Evolutionary conservation across 768 basidiomycete species (phyloP), one percentile per base, ranked within the genome.

Genomic region (Dictyophora rubrovolvata): DNA sequence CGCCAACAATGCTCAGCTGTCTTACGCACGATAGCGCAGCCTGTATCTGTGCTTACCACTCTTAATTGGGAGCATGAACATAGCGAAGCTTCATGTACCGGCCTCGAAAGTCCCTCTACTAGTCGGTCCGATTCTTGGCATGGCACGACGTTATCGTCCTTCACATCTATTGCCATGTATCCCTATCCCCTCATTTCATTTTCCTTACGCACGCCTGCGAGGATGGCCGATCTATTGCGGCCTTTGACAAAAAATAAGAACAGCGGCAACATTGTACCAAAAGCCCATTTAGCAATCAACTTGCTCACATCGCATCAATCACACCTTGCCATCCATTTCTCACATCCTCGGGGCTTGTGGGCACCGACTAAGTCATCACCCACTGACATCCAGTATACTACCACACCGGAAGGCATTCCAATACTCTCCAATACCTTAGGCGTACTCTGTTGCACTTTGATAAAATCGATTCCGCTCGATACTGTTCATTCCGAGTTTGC

Each of bases 131-230:
- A 49, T 64, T 7, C 63, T 59, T 91, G 80, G 66, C 93, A 96
- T 70, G 93, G 94, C 63, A 92, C 93, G 20, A 97, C 94, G 0
- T 77, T 98, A 34, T 94, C 94, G 9, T 95, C 93, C 0, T 93
- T 98, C 69, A 84, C 91, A 20, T 93, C 92, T 28, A 84, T 97
- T 66, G 83, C 94, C 1, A 82, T 98, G 77, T 83, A 92, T 63
- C 94, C 94, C 1, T 75, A 83, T 63, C 92, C 93, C 0, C 80
- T 96, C 59, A 80, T 98, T 66, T 80, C 91, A 0, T 98, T 97
- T 69, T 86, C 93, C 17, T 78, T 98, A 18, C 86, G 92, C 35
- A 77, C 92, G 17, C 94, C 94, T 4, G 95, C 93, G 0, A 79
- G 92, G 3, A 89, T 95, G 83, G 92, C 93, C 0, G 72, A 76